A percentile compares a stretch with the other conserved stretches of the same genome.
Evolutionary conservation across 805 yeast species (phyloP).

Genomic region (Allodekkera sacchari): DNA sequence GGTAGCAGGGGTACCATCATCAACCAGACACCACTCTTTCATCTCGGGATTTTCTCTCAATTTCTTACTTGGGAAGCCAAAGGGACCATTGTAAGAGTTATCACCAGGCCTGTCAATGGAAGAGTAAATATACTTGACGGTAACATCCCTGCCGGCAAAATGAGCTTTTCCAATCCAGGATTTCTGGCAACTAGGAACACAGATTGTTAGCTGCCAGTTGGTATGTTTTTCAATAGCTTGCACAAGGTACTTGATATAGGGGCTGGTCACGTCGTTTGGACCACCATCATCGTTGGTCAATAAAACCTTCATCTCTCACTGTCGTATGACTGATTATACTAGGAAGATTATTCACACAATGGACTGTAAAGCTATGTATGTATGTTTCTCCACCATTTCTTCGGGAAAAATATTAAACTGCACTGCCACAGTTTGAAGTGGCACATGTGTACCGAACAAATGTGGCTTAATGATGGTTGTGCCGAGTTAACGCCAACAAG

Average conservation of each 20-base stretch:
- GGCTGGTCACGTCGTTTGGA: conserved; percentile 67
- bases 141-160: conserved; percentile 64
- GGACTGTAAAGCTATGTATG: no score
- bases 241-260: conserved; percentile 76
- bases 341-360: no score
- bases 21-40: conserved; percentile 80
- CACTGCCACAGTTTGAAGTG: no score
- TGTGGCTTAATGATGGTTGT: no score
- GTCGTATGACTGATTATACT: no score
- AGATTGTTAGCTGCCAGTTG: conserved; percentile 79
- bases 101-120: conserved; percentile 35
- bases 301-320: conserved; percentile 22
- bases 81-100: conserved; percentile 62
- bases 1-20: conserved; percentile 89
- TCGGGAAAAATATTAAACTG: no score
- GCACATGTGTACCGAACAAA: no score
- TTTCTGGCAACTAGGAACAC: conserved; percentile 76
- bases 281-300: conserved; percentile 97
- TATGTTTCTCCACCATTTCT: no score
- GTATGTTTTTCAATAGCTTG: conserved; percentile 56
- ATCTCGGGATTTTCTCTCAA: conserved; percentile 29
- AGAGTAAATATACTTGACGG: conserved; percentile 59
- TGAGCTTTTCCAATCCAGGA: conserved; percentile 99
- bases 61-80: conserved; percentile 38
- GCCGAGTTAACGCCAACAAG: no score